Conservation (phyloP, 139 green algal genomes). For the Asterochloris sp. region DNA sequence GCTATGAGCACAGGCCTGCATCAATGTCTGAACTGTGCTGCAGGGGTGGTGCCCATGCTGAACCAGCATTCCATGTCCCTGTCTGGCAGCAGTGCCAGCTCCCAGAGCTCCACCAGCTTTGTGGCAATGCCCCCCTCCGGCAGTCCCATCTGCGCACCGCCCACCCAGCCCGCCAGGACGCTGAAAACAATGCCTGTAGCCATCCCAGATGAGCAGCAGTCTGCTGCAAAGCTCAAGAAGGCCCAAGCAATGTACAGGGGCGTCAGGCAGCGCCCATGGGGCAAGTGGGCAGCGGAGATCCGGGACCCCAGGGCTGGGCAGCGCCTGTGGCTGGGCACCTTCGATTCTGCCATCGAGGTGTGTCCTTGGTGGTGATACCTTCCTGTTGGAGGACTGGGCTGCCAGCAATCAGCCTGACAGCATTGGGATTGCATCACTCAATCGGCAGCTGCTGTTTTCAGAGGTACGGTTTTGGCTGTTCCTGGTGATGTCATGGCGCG, state of each 20-base stretch:
- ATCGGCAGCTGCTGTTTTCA: not conserved
- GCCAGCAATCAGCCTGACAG: too few species aligned
- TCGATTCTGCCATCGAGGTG: constrained; percentile 86
- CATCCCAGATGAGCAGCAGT: too few species aligned
- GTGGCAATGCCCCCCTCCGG: too few species aligned
- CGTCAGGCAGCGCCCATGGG: constrained; percentile 82
- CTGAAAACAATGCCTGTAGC: too few species aligned
- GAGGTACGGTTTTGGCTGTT: not conserved
- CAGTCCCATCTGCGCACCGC: too few species aligned
- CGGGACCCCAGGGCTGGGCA: constrained; percentile 65
- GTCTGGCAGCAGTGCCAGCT: too few species aligned
- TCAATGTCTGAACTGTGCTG: too few species aligned
- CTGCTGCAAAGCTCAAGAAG: constrained; percentile 55
- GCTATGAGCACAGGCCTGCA: too few species aligned
- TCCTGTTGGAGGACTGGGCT: not conserved
- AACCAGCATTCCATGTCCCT: too few species aligned
- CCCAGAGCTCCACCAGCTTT: too few species aligned
- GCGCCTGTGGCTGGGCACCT: constrained; percentile 90
- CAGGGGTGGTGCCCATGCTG: too few species aligned
- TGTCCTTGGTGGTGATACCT: not conserved
- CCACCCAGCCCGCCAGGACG: too few species aligned
- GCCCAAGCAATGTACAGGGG: constrained; percentile 61
- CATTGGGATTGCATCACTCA: not conserved
- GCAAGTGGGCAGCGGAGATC: constrained; percentile 97
- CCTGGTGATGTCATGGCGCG: not conserved